Evolutionary conservation across 2,329 filamentous ascomycete species (phyloP), one percentile per base, ranked within the genome.

Genomic region (Sporothrix schenckii): DNA sequence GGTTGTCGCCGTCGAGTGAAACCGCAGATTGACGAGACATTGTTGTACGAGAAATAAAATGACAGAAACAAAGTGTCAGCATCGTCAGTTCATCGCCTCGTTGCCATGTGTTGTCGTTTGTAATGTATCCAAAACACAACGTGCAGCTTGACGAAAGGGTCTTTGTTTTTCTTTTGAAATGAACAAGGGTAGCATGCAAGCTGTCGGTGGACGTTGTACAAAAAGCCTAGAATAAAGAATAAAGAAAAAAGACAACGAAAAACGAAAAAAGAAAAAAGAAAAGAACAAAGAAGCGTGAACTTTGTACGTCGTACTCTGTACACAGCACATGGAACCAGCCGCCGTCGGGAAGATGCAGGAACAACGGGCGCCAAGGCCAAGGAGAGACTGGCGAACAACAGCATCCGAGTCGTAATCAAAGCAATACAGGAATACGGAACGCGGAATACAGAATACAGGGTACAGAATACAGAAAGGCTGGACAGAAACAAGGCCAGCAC

Each of bases 341-440:
- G 58, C 58, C 49, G 58, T 63, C 68, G 49, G 68, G 24, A 53
- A 56, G 34, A 69, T 63, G 68, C 68, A 69, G 68, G 68, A 69
- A 69, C 68, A 58, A 27, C 27, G 21, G 24, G 50, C 27, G 27
- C 54, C 27, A 52, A 16, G 30, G 19, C 30, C 24, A 34, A 41
- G 19, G 34, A 60, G 30, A 60, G 56, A 34, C 4, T 4, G 14
- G 34, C 7, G 34, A 41, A 60, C 27, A 10, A 24, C 10, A 9
- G 4, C 27, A 4, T 30, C 27, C 27, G 4, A 30, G 27, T 3
- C 27, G 27, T 30, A 30, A 30, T 30, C 27, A 30, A 30, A 30
- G 4, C 27, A 11, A 47, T 21, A 4, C 19, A 21, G 16, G 1
- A 58, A 9, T 9, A 58, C 27, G 14, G 19, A 14, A 21, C 2